Conservation (phyloP, 345 rosid genomes). For the Acer campestre region DNA sequence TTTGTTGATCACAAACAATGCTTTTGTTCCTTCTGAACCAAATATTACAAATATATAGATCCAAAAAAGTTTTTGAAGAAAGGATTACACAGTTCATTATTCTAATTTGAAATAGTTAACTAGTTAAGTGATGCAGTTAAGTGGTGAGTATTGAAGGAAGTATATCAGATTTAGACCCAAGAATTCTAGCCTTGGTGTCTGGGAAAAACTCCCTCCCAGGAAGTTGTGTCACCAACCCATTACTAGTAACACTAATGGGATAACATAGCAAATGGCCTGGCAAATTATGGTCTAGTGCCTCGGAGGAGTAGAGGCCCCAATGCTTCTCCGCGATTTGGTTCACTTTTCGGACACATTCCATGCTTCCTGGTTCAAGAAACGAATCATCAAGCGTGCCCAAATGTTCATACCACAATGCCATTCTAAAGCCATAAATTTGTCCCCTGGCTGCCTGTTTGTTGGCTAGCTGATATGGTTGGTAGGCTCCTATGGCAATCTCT, state of each 20-base stretch:
- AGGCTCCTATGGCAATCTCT: constrained; percentile 58
- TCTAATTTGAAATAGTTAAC: too few species aligned
- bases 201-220: constrained; percentile 42
- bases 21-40: too few species aligned
- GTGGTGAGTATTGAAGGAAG: constrained; percentile 52
- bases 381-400: constrained; percentile 27
- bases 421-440: constrained; percentile 51
- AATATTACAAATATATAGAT: too few species aligned
- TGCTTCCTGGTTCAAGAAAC: constrained; percentile 43
- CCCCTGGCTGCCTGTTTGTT: constrained; percentile 40
- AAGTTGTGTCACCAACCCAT: constrained; percentile 35
- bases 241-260: constrained; percentile 32
- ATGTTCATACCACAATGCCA: constrained; percentile 57
- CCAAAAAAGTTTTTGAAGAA: neutral
- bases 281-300: constrained; percentile 37
- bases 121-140: constrained; percentile 5
- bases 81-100: neutral
- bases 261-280: constrained; percentile 53
- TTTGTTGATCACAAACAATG: neutral
- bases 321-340: constrained; percentile 35
- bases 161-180: constrained; percentile 40
- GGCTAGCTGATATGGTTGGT: constrained; percentile 42
- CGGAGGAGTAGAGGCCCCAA: constrained; percentile 38
- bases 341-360: constrained; percentile 40
- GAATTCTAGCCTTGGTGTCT: constrained; percentile 43